Evolutionary conservation across 768 basidiomycete species (phyloP).

Genomic region (Russula griseocarnosa): DNA sequence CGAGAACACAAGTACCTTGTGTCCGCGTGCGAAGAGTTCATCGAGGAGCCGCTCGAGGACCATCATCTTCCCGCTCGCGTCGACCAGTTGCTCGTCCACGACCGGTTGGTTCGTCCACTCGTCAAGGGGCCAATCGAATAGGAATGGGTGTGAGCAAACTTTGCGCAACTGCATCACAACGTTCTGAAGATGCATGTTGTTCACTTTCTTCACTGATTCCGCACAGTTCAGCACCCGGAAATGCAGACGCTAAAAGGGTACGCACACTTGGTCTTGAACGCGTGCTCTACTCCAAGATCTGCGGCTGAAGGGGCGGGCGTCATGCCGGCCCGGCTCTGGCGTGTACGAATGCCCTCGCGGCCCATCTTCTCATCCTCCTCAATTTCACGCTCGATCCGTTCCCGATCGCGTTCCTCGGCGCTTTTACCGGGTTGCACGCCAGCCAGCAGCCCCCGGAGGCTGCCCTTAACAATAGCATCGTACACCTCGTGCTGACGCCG

Average conservation of each 20-base stretch:
- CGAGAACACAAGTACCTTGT: slow-evolving; percentile 84
- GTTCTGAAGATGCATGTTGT: slow-evolving; percentile 93
- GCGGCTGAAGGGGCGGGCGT: slow-evolving; percentile 39
- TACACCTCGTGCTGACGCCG: slow-evolving; percentile 81
- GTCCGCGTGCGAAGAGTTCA: slow-evolving; percentile 71
- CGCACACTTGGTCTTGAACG: slow-evolving; percentile 40
- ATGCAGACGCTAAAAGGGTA: not conserved
- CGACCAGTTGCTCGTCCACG: slow-evolving; percentile 75
- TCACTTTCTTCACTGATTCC: slow-evolving; percentile 68
- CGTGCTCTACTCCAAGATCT: slow-evolving; percentile 55
- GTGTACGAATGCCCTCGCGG: slow-evolving; percentile 12
- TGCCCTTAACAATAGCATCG: slow-evolving; percentile 69
- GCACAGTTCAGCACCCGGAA: not conserved
- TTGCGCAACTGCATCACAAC: slow-evolving; percentile 94
- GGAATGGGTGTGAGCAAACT: slow-evolving; percentile 89
- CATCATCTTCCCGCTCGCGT: slow-evolving; percentile 96
- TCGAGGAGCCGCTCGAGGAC: slow-evolving; percentile 82
- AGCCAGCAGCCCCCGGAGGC: slow-evolving; percentile 55
- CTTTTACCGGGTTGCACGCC: slow-evolving; percentile 25
- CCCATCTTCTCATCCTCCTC: slow-evolving; percentile 54
- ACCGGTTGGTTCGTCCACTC: slow-evolving; percentile 55
- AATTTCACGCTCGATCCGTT: slow-evolving; percentile 38
- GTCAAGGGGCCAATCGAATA: slow-evolving; percentile 81
- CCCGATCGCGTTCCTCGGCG: slow-evolving; percentile 36
- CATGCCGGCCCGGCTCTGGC: slow-evolving; percentile 1